Evolutionary conservation across 2,329 filamentous ascomycete genomes (phyloP).

Genomic region (Claviceps cyperi): DNA sequence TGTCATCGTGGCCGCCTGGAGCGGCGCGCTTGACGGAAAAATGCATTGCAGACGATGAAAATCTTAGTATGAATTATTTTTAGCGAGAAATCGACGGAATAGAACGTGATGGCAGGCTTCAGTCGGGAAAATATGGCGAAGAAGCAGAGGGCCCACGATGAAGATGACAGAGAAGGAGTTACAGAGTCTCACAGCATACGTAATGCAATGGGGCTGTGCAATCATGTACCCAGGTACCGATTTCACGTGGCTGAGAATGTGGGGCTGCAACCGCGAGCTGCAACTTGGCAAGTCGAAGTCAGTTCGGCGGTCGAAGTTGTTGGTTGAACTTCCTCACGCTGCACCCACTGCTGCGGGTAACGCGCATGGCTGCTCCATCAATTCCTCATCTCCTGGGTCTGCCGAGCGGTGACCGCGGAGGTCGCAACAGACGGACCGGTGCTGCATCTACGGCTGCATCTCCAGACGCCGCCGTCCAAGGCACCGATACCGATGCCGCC

Average conservation of each 20-base stretch:
- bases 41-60: constrained; percentile 4
- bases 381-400: constrained; percentile 66
- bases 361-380: constrained; percentile 50
- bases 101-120: background rate
- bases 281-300: too few relatives aligned
- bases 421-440: constrained; percentile 19
- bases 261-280: too few relatives aligned
- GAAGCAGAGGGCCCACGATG: background rate
- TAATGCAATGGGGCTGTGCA: background rate
- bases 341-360: background rate
- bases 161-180: background rate
- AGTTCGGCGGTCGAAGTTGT: too few relatives aligned
- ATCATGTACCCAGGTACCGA: background rate
- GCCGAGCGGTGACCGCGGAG: constrained; percentile 20
- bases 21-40: constrained; percentile 20
- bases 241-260: background rate
- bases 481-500: constrained; percentile 83
- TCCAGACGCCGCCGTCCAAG: constrained; percentile 66
- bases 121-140: background rate
- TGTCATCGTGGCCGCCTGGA: constrained; percentile 11
- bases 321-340: too few relatives aligned
- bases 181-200: background rate
- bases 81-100: background rate
- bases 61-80: too few relatives aligned
- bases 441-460: constrained; percentile 19